These are phyloP conservation scores for Ceratobasidium sp. DNA, from an alignment of 1,284 basidiomycete species.

Conservation along the genomic window DNA sequence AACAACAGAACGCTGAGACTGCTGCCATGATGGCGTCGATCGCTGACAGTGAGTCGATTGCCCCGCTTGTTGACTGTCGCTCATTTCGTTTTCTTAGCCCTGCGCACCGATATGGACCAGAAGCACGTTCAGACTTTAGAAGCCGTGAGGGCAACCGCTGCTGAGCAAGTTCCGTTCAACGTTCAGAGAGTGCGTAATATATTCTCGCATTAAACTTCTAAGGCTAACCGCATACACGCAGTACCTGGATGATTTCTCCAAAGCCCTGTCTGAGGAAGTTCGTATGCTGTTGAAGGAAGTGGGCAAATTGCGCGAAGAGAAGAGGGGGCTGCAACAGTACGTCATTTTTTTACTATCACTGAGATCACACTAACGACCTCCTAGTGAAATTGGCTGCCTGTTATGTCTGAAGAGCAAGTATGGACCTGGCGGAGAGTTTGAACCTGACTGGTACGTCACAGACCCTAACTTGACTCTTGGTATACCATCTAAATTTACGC, in stretches of 20 bases:
- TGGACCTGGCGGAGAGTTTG: conserved; percentile 50
- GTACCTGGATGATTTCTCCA: conserved; percentile 51
- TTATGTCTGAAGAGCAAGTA: conserved; percentile 49
- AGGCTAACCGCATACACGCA: conserved; percentile 35
- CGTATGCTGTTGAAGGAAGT: conserved; percentile 50
- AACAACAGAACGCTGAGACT: conserved; percentile 48
- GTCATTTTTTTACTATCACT: conserved; percentile 1
- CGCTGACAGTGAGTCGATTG: conserved; percentile 46
- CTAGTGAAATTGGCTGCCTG: conserved; percentile 49
- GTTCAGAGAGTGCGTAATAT: conserved; percentile 48
- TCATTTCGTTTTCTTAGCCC: conserved; percentile 33
- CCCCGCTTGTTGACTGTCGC: not conserved
- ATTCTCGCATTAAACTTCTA: not conserved
- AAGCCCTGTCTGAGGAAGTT: conserved; percentile 49
- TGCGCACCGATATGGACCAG: conserved; percentile 47
- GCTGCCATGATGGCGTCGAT: conserved; percentile 46
- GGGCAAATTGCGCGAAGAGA: conserved; percentile 50
- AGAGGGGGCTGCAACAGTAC: conserved; percentile 49
- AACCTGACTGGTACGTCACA: conserved; percentile 48
- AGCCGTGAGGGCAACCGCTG: conserved; percentile 48
- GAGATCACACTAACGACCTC: conserved; percentile 3
- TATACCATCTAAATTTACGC: not conserved
- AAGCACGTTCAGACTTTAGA: conserved; percentile 47
- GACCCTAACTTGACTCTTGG: not conserved
- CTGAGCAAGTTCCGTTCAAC: conserved; percentile 50